These are phyloP conservation scores for Bruguiera sexangula DNA, from an alignment of 345 rosid species.

Conservation along the genomic window DNA sequence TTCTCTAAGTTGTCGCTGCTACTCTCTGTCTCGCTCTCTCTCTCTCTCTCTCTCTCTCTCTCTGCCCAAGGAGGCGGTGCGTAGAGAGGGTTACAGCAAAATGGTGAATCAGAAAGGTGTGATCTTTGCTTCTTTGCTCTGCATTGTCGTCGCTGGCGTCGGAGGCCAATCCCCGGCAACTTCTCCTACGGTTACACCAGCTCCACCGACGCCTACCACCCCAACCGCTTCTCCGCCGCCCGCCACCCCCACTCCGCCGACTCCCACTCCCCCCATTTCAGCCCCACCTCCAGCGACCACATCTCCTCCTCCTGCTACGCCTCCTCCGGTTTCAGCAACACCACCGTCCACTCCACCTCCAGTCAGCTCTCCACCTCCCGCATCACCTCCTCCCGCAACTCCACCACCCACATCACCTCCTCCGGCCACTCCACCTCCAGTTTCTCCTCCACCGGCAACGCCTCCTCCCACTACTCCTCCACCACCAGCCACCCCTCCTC, in stretches of 20 bases:
- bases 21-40: not conserved
- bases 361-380: slow-evolving; percentile 5
- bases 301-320: slow-evolving; percentile 47
- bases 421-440: slow-evolving; percentile 14
- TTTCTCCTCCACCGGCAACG: slow-evolving; percentile 39
- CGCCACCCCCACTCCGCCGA: slow-evolving; percentile 15
- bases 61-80: not conserved
- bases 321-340: slow-evolving; percentile 30
- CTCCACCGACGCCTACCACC: slow-evolving; percentile 11
- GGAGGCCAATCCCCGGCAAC: slow-evolving; percentile 14
- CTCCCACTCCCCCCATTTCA: slow-evolving; percentile 42
- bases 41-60: not conserved
- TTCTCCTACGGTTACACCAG: slow-evolving; percentile 14
- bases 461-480: slow-evolving; percentile 46
- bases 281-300: slow-evolving; percentile 43
- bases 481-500: slow-evolving; percentile 34
- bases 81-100: not conserved
- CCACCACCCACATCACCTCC: slow-evolving; percentile 16
- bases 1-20: not conserved
- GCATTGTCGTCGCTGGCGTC: slow-evolving; percentile 15
- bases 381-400: slow-evolving; percentile 8
- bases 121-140: slow-evolving; percentile 15
- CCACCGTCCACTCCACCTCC: slow-evolving; percentile 27
- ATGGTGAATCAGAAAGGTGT: slow-evolving; percentile 7
- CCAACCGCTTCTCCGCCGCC: slow-evolving; percentile 19